Evolutionary conservation across 176 grass and related monocot genomes (phyloP), one percentile per base, ranked within the genome.

Genomic region (Avena eriantha): DNA sequence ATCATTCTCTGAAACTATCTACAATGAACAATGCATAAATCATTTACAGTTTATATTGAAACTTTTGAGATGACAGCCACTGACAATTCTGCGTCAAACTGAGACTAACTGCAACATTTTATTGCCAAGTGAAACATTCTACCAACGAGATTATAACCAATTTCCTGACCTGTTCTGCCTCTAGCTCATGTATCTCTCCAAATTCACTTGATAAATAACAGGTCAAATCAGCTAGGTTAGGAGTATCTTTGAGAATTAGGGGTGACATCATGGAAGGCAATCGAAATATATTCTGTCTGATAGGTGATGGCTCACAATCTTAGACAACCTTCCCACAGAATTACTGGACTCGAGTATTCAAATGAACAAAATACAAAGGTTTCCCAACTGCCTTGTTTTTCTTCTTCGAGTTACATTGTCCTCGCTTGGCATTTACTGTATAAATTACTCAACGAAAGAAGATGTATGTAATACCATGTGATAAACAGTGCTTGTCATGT

Each of bases 211-310:
- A 0, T 57, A 11, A 36, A 69, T 67, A 16, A 36, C 2, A 69
- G 29, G 10, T 31, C 54, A 57, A 61, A 81, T 77, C 69, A 60
- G 50, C 69, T 86, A 41, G 35, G 59, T 84, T 64, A 10, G 54
- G 51, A 53, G 24, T 23, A 81, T 12, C 58, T 76, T 15, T 21
- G 12, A 39, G 14, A 76, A 68, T 31, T 7, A 12, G 22, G 43
- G 11, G 55, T 51, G 35, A 54, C 14, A 49, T 39, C 16, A 69
- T 58, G 47, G 5, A 48, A 88, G 31, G 41, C 36, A 49, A 8
- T 63, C 10, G 0, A 4, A 58, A 78, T 60, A 78, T n/a, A 69
- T 57, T 74, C 5, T 71, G 31, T 4, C 47, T 39, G 21, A 64
- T 63, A 74, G 18, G 22, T 61, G 59, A 24, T 61, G 59, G 59